phyloP scores from a whole-genome alignment of 441 rosid species.

The Erysimum pusillum region DNA sequence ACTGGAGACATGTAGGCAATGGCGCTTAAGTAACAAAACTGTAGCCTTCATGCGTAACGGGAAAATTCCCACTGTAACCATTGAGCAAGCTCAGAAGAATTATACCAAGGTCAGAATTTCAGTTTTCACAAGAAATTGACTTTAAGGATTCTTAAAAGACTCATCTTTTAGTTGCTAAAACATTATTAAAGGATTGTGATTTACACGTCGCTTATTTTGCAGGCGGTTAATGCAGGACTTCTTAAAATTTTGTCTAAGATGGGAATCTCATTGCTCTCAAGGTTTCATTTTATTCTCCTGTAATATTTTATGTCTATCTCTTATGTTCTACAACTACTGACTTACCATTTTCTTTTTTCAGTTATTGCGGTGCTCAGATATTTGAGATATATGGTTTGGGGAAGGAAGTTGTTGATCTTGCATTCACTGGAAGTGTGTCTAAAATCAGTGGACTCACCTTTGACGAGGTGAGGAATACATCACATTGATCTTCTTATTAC shows the following conservation, averaged over 20 bases:
- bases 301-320: too few species aligned
- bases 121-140: neutral
- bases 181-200: constrained; percentile 28
- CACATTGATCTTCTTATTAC: neutral
- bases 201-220: constrained; percentile 43
- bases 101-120: constrained; percentile 76
- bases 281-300: constrained; percentile 43
- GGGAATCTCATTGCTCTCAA: constrained; percentile 93
- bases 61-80: constrained; percentile 98
- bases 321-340: too few species aligned
- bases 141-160: neutral
- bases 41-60: constrained; percentile 96
- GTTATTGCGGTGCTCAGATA: constrained; percentile 99
- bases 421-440: constrained; percentile 91
- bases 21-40: constrained; percentile 96
- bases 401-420: constrained; percentile 85
- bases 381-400: constrained; percentile 98
- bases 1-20: constrained; percentile 95
- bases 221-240: constrained; percentile 96
- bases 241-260: constrained; percentile 97
- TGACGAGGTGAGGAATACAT: constrained; percentile 76
- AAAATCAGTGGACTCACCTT: constrained; percentile 89
- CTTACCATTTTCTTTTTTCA: constrained; percentile 56
- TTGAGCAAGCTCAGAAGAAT: constrained; percentile 96
- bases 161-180: constrained; percentile 2